Evolutionary conservation across 2,329 filamentous ascomycete species (phyloP), one percentile per base, ranked within the genome.

Genomic region (Aspergillus flavus): DNA sequence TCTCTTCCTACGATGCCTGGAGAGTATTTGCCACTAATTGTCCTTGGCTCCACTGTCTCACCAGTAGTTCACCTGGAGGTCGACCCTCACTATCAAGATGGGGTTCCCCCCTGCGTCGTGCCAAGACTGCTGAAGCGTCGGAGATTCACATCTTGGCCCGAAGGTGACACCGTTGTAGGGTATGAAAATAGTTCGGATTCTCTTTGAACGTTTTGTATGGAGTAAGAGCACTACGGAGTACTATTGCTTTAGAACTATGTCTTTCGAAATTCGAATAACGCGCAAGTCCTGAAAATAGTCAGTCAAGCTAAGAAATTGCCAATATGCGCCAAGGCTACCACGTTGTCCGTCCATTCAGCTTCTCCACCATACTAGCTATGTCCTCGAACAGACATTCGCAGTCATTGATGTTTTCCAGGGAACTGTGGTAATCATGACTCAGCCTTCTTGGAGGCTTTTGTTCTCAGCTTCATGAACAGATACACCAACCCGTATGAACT

Each of bases 381-480:
- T 23, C 21, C 43, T 6, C 43, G 6, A 11, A 23, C 10, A 46
- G 36, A 19, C 7, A 41, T 19, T 19, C 36, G 16, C 16, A 41
- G 39, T 10, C 16, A 41, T n/a, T 10, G 39, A n/a, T 41, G 39
- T n/a, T 28, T 28, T 28, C 3, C 19, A 41, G 19, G 6, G 19
- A 7, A 7, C 11, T 48, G 12, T 16, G 23, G 45, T 16, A 21
- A 26, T 19, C 21, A 23, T 48, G 12, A 57, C 57, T 62, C 30
- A 34, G 61, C 63, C 55, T 41, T 65, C 58, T 65, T 65, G 7
- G 64, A 56, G 21, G 64, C 64, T 52, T 65, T 65, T n/a, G 64
- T 65, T 59, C 64, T 39, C 23, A 65, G 45, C 54, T 63, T 65
- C 58, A 65, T 65, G 61, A 65, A 61, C 26, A 63, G 43, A 61